Evolutionary conservation across 192 early-diverging fungal species (phyloP).

Genomic region (Umbelopsis isabellina): DNA sequence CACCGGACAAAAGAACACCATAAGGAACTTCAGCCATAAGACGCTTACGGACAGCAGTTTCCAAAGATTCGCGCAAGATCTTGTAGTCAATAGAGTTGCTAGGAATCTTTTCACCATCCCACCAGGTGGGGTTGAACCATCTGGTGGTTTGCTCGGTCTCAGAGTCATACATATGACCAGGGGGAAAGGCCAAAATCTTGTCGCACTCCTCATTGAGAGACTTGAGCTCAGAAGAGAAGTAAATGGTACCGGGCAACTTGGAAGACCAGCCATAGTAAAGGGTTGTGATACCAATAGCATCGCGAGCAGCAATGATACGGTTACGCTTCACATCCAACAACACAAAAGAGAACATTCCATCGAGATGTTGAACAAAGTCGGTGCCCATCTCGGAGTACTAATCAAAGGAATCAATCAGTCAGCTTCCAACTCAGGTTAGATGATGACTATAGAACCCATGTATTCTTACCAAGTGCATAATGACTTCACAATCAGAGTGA

Average conservation of each 20-base stretch:
- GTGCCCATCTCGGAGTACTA: slow-evolving; percentile 87
- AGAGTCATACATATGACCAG: slow-evolving; percentile 91
- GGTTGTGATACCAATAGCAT: slow-evolving; percentile 98
- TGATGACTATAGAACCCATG: background rate
- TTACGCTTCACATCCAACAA: slow-evolving; percentile 84
- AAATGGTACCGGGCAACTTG: slow-evolving; percentile 83
- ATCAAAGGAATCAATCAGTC: background rate
- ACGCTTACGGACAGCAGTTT: slow-evolving; percentile 90
- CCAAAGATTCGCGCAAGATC: slow-evolving; percentile 77
- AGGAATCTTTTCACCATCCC: slow-evolving; percentile 65
- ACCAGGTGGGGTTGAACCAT: slow-evolving; percentile 95
- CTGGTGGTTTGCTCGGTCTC: slow-evolving; percentile 74
- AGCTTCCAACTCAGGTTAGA: background rate
- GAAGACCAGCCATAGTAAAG: slow-evolving; percentile 92
- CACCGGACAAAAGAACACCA: slow-evolving; percentile 94
- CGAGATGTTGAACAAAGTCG: slow-evolving; percentile 83
- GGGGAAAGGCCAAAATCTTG: slow-evolving; percentile 95
- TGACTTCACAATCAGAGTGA: slow-evolving; percentile 97
- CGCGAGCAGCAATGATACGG: slow-evolving; percentile 89
- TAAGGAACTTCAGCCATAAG: slow-evolving; percentile 99
- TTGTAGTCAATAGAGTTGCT: slow-evolving; percentile 65
- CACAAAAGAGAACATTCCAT: slow-evolving; percentile 97
- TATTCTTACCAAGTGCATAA: slow-evolving; percentile 81
- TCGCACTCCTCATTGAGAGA: slow-evolving; percentile 97
- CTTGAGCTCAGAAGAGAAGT: slow-evolving; percentile 96